Evolutionary conservation across 2,329 filamentous ascomycete species (phyloP).

Genomic region (Penicillium aurantiogriseum): DNA sequence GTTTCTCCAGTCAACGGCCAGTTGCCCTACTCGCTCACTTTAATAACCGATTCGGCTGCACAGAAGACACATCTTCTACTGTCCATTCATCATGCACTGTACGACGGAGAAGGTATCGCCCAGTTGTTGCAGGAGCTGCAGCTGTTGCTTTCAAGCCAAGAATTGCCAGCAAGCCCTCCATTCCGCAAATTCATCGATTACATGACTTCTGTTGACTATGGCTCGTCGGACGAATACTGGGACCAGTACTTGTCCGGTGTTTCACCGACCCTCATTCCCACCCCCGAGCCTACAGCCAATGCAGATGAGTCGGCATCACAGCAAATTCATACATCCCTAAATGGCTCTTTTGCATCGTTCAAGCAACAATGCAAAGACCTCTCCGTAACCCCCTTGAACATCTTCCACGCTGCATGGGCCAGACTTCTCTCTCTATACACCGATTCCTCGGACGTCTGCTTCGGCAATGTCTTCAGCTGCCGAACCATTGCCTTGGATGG

Average conservation of each 20-base stretch:
- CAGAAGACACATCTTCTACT: slow-evolving; percentile 39
- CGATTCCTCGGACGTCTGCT: slow-evolving; percentile 67
- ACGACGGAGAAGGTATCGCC: slow-evolving; percentile 77
- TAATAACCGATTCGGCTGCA: slow-evolving; percentile 17
- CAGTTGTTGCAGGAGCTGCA: slow-evolving; percentile 71
- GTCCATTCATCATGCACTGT: slow-evolving; percentile 75
- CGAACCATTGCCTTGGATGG: slow-evolving; percentile 65
- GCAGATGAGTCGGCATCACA: slow-evolving; percentile 13
- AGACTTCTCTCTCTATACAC: slow-evolving; percentile 60
- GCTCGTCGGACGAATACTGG: slow-evolving; percentile 66
- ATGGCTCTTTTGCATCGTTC: slow-evolving; percentile 46
- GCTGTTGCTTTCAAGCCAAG: slow-evolving; percentile 48
- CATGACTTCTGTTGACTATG: slow-evolving; percentile 52
- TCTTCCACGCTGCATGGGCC: slow-evolving; percentile 73
- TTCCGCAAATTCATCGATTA: slow-evolving; percentile 65
- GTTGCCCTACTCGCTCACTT: slow-evolving; percentile 31
- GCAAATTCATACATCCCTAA: slow-evolving; percentile 23
- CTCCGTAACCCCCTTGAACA: slow-evolving; percentile 62
- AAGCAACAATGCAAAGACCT: slow-evolving; percentile 53
- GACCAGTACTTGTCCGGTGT: slow-evolving; percentile 54
- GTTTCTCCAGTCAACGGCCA: slow-evolving; percentile 22
- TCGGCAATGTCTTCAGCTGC: slow-evolving; percentile 82
- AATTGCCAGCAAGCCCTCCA: slow-evolving; percentile 51
- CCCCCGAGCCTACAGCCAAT: background rate
- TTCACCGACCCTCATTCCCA: slow-evolving; percentile 40